Evolutionary conservation across 2,329 filamentous ascomycete species (phyloP).

Genomic region (Ophiocordyceps camponoti-rufipedis): DNA sequence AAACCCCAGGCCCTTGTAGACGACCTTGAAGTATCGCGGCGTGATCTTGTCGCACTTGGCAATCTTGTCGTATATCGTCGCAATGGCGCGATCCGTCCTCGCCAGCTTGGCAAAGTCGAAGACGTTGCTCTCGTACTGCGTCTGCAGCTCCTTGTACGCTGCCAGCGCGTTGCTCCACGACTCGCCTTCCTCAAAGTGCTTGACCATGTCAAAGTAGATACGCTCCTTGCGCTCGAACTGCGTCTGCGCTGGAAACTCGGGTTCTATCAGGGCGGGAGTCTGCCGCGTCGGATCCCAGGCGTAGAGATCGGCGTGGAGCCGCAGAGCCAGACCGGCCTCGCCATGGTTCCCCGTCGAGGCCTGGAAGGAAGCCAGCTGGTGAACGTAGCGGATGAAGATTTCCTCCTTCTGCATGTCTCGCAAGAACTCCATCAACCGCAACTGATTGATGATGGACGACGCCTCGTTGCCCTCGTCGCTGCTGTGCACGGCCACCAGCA

Average conservation of each 20-base stretch:
- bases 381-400: slow-evolving; percentile 90
- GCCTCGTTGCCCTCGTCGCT: slow-evolving; percentile 56
- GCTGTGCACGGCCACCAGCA: slow-evolving; percentile 77
- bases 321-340: slow-evolving; percentile 75
- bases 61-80: slow-evolving; percentile 78
- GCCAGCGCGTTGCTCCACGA: slow-evolving; percentile 79
- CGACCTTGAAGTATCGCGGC: slow-evolving; percentile 80
- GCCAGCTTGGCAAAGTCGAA: slow-evolving; percentile 90
- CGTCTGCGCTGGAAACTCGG: slow-evolving; percentile 63
- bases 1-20: slow-evolving; percentile 80
- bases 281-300: slow-evolving; percentile 65
- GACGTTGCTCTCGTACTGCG: slow-evolving; percentile 76
- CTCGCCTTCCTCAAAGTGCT: slow-evolving; percentile 83
- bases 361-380: slow-evolving; percentile 71
- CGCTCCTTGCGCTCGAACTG: slow-evolving; percentile 86
- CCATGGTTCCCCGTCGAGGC: slow-evolving; percentile 58
- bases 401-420: slow-evolving; percentile 95
- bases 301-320: slow-evolving; percentile 82
- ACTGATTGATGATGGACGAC: slow-evolving; percentile 68
- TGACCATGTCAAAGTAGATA: slow-evolving; percentile 88
- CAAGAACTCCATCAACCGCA: slow-evolving; percentile 88
- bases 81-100: slow-evolving; percentile 75
- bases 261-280: slow-evolving; percentile 50
- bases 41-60: slow-evolving; percentile 62
- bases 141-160: slow-evolving; percentile 77